Evolutionary conservation across 306 rosid species (phyloP), one percentile per base, ranked within the genome.

Genomic region (Prunus fruticosa): DNA sequence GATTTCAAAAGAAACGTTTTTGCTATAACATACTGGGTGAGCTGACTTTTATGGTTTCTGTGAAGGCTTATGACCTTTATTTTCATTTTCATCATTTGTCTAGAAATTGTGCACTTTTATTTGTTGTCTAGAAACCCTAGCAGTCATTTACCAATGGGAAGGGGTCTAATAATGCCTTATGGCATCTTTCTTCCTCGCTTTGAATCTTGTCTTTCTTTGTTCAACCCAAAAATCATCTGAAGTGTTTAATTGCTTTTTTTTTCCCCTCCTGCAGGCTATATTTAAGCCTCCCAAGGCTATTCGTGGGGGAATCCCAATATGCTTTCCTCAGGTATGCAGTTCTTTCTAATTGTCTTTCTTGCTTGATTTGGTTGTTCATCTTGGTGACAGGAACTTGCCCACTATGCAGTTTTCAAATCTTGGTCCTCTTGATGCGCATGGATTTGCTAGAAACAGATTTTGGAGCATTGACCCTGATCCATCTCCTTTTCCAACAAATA

Each of bases 301-400:
- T 79, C 97, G 97, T 49, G 99, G 99, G 78, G 99, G 97, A 76
- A 95, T 95, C 84, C 99, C 99, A 38, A 71, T 95, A 71, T 95
- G 97, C 86, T 95, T 95, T 88, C 99, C 99, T 34, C 99, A 95
- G 77, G 98, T 95, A 85, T 69, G 93, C 84, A 66, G 71, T 85
- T 74, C 76, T 65, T 71, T 62, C 20, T 32, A 66, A 67, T 47
- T 76, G 65, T 74, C 46, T 72, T 28, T 64, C 64, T 46, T 84
- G 74, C 80, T 71, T 68, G 67, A 43, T 75, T 62, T 82, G 20
- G 58, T 84, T 60, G 71, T 80, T 80, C 71, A 34, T 72, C 68
- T 25, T 61, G 27, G n/a, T 76, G 27, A 78, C 60, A 80, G 77
- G 84, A 76, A 73, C 45, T 77, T 85, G 27, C 56, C 62, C 56